Evolutionary conservation across 129 eudicot genomes (phyloP).

Genomic region (Arctium lappa): DNA sequence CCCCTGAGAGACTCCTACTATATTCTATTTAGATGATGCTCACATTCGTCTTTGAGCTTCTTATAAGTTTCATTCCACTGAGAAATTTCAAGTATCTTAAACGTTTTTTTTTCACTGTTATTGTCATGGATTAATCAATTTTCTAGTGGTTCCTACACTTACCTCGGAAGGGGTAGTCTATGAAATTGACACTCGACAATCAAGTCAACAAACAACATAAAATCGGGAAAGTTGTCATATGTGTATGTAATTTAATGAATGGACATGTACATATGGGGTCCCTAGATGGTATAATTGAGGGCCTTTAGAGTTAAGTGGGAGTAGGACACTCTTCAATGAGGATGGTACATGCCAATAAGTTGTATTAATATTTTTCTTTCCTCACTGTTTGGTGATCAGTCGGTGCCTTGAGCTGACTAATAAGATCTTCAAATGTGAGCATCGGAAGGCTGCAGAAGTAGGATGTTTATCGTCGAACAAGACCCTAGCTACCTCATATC

Average conservation of each 20-base stretch:
- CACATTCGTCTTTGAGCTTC: not conserved
- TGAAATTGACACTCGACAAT: not conserved
- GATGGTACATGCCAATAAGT: not conserved
- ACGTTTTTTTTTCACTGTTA: not conserved
- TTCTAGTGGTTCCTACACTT: not conserved
- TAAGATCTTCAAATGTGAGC: not conserved
- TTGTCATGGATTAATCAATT: not conserved
- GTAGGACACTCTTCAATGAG: not conserved
- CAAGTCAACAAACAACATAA: not conserved
- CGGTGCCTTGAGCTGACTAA: not conserved
- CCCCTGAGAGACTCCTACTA: not conserved
- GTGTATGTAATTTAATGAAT: not conserved
- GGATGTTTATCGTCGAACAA: not conserved
- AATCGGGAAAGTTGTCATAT: not conserved
- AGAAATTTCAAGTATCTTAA: not conserved
- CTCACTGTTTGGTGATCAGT: not conserved
- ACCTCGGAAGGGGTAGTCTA: not conserved
- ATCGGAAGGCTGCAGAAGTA: not conserved
- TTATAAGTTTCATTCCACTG: not conserved
- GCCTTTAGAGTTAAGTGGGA: not conserved
- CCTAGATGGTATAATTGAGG: not conserved
- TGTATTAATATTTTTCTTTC: not conserved
- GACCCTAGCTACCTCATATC: not conserved
- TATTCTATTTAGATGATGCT: not conserved
- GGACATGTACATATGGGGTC: not conserved